A percentile compares a stretch with the other conserved stretches of the same genome.
Evolutionary conservation across 176 grass and related monocot genomes (phyloP).

Genomic region (Avena eriantha): DNA sequence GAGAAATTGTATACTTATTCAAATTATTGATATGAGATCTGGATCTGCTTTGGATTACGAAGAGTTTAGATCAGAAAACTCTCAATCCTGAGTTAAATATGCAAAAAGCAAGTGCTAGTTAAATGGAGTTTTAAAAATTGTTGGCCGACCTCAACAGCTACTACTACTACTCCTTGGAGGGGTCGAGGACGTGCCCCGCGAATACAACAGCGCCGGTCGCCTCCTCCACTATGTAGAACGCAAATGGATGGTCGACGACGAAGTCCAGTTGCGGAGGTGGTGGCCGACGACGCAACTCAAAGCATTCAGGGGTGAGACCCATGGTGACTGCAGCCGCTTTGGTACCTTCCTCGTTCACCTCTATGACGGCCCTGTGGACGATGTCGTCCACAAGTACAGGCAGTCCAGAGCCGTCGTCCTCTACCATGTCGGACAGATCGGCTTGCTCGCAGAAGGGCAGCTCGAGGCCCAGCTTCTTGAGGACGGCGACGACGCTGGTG

Average conservation of each 20-base stretch:
- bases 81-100: too few species aligned
- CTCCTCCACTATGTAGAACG: background rate
- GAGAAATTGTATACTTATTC: too few species aligned
- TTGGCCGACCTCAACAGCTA: background rate
- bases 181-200: background rate
- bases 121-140: too few species aligned
- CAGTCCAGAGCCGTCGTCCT: constrained; percentile 16
- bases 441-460: background rate
- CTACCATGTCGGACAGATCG: constrained; percentile 10
- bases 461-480: background rate
- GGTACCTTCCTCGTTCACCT: background rate
- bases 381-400: background rate
- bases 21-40: too few species aligned
- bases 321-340: background rate
- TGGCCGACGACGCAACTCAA: background rate
- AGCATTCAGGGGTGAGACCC: background rate
- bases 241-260: background rate
- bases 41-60: too few species aligned
- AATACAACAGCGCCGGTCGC: background rate
- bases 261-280: background rate
- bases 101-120: too few species aligned
- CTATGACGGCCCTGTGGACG: background rate
- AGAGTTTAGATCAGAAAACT: too few species aligned
- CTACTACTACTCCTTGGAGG: background rate
- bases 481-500: background rate